phyloP scores from a whole-genome alignment of 2,329 filamentous ascomycete genomes.

The Fusarium tjaetaba region DNA sequence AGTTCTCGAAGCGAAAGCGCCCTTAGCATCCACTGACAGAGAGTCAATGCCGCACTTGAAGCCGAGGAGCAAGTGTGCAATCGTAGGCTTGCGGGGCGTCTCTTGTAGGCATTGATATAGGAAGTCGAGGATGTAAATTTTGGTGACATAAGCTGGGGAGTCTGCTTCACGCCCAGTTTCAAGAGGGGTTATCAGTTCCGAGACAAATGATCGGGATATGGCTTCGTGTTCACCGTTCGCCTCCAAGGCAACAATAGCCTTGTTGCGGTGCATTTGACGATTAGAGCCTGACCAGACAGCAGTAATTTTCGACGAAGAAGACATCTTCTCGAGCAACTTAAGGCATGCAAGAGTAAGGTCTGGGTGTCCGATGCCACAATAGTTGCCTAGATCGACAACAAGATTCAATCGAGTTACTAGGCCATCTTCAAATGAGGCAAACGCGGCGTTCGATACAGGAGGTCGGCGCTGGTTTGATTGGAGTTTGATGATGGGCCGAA shows the following conservation, averaged over 20 bases:
- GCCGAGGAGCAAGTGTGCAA: constrained; percentile 90
- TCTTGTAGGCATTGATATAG: constrained; percentile 81
- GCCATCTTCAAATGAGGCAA: constrained; percentile 92
- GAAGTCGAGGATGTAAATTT: constrained; percentile 86
- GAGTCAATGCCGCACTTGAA: constrained; percentile 80
- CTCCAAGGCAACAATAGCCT: constrained; percentile 88
- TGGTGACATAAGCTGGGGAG: constrained; percentile 80
- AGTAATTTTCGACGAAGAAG: constrained; percentile 83
- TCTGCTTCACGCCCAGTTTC: constrained; percentile 78
- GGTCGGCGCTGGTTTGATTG: constrained; percentile 68
- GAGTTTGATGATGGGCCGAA: constrained; percentile 79
- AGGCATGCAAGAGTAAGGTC: constrained; percentile 83
- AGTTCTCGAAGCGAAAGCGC: constrained; percentile 74
- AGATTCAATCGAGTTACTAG: constrained; percentile 82
- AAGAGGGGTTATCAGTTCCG: constrained; percentile 73
- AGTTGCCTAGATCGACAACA: constrained; percentile 84
- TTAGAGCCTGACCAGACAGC: constrained; percentile 71
- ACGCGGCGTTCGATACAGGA: constrained; percentile 73
- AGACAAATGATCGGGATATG: constrained; percentile 78
- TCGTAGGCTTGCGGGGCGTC: constrained; percentile 79
- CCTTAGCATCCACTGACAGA: constrained; percentile 73
- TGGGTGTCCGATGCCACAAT: constrained; percentile 85
- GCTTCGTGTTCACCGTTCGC: constrained; percentile 81
- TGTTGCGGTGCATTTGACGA: constrained; percentile 75
- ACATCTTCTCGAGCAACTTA: constrained; percentile 84